phyloP scores from a whole-genome alignment of 129 eudicot species.

The Flaveria robusta region DNA sequence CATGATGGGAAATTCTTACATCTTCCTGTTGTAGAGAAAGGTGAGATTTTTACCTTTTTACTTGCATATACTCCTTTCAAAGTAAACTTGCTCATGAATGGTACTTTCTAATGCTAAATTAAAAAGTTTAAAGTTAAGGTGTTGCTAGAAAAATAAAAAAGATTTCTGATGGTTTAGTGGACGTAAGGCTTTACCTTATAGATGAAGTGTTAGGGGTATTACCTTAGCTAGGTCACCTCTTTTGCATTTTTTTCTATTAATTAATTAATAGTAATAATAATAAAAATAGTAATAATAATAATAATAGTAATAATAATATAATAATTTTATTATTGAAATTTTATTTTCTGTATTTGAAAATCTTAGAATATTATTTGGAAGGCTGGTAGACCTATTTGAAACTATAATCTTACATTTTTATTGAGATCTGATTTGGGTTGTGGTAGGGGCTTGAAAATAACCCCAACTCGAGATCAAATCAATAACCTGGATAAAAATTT shows the following conservation, averaged over 20 bases:
- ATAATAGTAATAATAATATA: too few relatives aligned
- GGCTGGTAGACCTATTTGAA: not conserved
- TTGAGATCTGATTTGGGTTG: conserved; percentile 2
- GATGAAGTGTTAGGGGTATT: not conserved
- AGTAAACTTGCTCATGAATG: not conserved
- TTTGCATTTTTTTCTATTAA: not conserved
- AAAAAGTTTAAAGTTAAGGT: not conserved
- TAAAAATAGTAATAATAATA: too few relatives aligned
- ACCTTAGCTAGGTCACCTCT: not conserved
- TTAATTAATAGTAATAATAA: not conserved
- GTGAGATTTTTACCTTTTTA: conserved; percentile 39
- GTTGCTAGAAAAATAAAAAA: not conserved
- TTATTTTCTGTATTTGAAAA: not conserved
- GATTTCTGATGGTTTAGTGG: not conserved
- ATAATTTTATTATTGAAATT: not conserved
- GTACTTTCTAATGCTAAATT: not conserved
- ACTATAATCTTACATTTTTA: not conserved
- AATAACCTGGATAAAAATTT: not conserved
- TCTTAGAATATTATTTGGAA: not conserved
- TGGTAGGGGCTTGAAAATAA: not conserved
- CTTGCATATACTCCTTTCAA: not conserved
- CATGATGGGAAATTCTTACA: conserved; percentile 92
- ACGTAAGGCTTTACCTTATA: not conserved
- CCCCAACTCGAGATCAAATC: not conserved
- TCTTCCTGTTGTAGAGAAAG: conserved; percentile 93